Base-by-base conservation (phyloP, 2,329 filamentous ascomycete species). In the Paraphaeosphaeria minitans region DNA sequence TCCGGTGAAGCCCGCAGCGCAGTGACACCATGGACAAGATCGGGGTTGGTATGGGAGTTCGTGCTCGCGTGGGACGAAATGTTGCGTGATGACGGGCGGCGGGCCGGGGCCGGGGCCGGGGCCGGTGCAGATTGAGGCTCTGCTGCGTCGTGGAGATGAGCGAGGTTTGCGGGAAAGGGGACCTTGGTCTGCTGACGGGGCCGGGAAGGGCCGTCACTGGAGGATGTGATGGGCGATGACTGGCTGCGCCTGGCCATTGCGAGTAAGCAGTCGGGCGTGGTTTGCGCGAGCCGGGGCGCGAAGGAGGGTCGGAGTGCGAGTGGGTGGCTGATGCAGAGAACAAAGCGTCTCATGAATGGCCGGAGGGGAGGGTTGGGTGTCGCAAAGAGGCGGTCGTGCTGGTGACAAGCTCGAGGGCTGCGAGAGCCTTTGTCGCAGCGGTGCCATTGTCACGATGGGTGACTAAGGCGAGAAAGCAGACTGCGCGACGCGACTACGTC, bases 1-100 rank as follows among this genome's bases (percentile, higher is more conserved):
- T 81, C 79, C 16, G 79, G 79, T 51, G 79, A 81, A 41, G 79
- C 78, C 43, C 78, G 72, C 42, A 77, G 64, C 13, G 80, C 78
- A 58, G 74, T 69, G 4, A 76, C 70, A 4, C 77, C 78, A 60
- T 81, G 79, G 10, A 81, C 55, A 19, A 82, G 68, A 16, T 81
- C 77, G 37, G 68, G 66, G 55, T 79, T 81, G 53, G 61, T 48
- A 41, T 75, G 66, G 49, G 76, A 75, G 62, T 77, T 73, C 10
- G 63, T 70, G 29, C 57, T 56, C n/a, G 66, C 63, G 41, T 46
- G 63, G 57, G 31, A 47, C 59, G 58, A 60, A 65, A 65, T 24
- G 10, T 29, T 33, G 50, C 71, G 70, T 27, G 67, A 64, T 14
- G 70, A 64, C 60, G 71, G 70, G 54, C 70, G 66, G 53, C 69